Base-by-base conservation (phyloP, 2,329 filamentous ascomycete species). In the Ciborinia camelliae region DNA sequence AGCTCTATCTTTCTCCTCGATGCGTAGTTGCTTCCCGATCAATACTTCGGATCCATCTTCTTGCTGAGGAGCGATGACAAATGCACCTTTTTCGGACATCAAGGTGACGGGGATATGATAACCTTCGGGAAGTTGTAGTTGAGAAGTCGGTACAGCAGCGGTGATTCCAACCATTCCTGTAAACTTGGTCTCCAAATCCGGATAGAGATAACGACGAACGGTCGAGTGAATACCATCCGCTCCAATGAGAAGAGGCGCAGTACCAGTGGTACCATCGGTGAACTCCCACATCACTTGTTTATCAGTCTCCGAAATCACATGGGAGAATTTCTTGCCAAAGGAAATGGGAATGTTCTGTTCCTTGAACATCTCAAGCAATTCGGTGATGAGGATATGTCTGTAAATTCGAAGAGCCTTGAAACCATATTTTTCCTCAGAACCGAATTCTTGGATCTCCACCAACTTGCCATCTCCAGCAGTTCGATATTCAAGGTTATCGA, bases 141-240 rank as follows among this genome's bases (percentile, higher is more conserved):
- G 48, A 72, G 57, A 20, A 69, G 71, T 43, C 30, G 65, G 15
- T 37, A 75, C 30, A 63, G 74, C 67, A 14, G 69, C 64, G 4
- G 70, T 70, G 28, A 82, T 74, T 10, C 76, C 79, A 14, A 76
- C 73, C 73, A 81, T 79, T 43, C 81, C 81, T 0, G 79, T 81
- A 69, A 84, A 87, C 1, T 74, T 76, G 1, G 85, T 81, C 41
- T 78, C 71, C 0, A 82, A 68, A 0, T 79, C 77, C 0, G 83
- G 81, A 53, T 81, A 77, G 0, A 88, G 74, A 50, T 84, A 80
- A 4, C 75, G 77, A 3, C 84, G 79, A 0, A 87, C 81, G 0
- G 75, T 77, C 0, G 84, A 86, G 70, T 87, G 82, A 58, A 87
- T 87, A 0, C 85, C 85, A 65, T 88, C 85, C 0, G 83, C 82